Base-by-base conservation (phyloP, 805 yeast genomes). In the Cyberlindnera euphorbiae region DNA sequence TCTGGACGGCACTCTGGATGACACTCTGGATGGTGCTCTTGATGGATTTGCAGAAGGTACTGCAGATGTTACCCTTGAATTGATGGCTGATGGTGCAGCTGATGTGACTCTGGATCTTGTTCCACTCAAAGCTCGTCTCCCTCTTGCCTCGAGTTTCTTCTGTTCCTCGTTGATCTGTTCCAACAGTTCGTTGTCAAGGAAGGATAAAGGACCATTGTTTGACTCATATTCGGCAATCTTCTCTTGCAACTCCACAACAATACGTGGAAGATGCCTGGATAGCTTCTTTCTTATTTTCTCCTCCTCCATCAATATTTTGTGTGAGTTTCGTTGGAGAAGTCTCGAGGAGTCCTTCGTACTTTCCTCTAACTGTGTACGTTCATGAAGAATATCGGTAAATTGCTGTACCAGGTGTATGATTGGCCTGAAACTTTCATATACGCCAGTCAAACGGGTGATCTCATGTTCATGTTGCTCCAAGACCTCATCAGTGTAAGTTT, bases 301-400 rank as follows among this genome's bases (percentile, higher is more conserved):
- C 55, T 90, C 98, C 39, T 81, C 73, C 39, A 83, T 66, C 40
- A 90, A 63, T 17, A 89, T 80, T 42, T 79, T 80, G 45, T 90
- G 89, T 2, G 88, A 81, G 49, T 82, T 79, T 51, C 84, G 75
- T 44, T 82, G 75, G 30, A 82, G 58, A 28, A 89, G 66, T 43
- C 97, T 70, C 0, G 90, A 77, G 0, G 97, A 79, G 55, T 90
- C 93, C 50, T 77, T 80, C 2, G 82, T 72, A 4, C 93, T 77
- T 42, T 77, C 82, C 25, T 71, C 80, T 26, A 93, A 67, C 31
- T 73, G 73, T 2, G 56, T 45, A 42, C 82, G 82, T 45, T 86
- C 94, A 11, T 64, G 59, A 27, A 77, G 56, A 17, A 88, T 58
- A 3, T 67, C 70, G 29, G 73, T 64, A 44, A 84, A 69, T 30